Base-by-base conservation (phyloP, 768 basidiomycete genomes). In the Tricholoma furcatifolium region DNA sequence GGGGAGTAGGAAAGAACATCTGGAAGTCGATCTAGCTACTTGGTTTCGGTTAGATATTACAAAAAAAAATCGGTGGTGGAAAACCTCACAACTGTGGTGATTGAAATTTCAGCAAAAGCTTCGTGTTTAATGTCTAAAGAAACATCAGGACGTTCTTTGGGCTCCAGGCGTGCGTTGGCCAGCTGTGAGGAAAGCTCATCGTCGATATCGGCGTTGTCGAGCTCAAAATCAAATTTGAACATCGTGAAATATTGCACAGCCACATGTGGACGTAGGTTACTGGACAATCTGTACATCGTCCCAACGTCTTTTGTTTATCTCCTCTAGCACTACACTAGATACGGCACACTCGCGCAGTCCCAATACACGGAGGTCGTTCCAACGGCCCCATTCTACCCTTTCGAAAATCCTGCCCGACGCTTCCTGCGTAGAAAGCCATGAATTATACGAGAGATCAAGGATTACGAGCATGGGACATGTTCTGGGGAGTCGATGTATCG, bases 1-100 rank as follows among this genome's bases (percentile, higher is more conserved):
- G 89, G 85, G 0, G 95, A 93, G 65, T 87, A 94, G 0, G 92
- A 93, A 57, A 98, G 83, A 10, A 79, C 68, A 2, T 79, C 72
- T 1, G 94, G 93, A 5, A 96, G 75, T 4, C 74, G 68, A 47
- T 79, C 73, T 48, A 94, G 66, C 92, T 94, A 72, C 56, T 60
- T 54, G 34, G 11, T 34, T 39, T n/a, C n/a, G n/a, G n/a, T 15
- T 18, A 39, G 10, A 17, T n/a, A n/a, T 30, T n/a, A 2, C 20
- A 18, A 20, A 32, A 24, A 21, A 47, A 57, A 62, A 66, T 60
- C n/a, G 24, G 31, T 47, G 51, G 44, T 52, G 53, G 38, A 44
- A 49, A 44, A 48, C 51, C 61, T 41, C 39, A 64, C 62, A 24
- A 66, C 57, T 50, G 67, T 58, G 12, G 60, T 48, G 34, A 76